A percentile compares a stretch with the other conserved stretches of the same genome.
phyloP scores from a whole-genome alignment of 2,329 filamentous ascomycete genomes.

The Ophiocordyceps robertsii region DNA sequence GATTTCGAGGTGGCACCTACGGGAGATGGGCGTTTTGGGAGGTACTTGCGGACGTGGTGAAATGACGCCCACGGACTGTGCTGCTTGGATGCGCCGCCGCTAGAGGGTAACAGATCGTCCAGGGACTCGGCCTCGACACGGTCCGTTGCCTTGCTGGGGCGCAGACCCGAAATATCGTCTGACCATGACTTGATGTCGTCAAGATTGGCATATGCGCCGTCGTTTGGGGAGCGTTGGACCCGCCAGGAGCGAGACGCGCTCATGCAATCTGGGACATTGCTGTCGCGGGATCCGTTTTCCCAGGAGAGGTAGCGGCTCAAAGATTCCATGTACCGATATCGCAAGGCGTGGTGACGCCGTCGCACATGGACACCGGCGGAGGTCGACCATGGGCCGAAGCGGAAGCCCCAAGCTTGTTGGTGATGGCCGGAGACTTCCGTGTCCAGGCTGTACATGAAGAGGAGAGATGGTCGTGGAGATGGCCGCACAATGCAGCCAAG shows the following conservation, averaged over 20 bases:
- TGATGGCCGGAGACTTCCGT: neutral
- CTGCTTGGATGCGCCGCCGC: too few relatives aligned
- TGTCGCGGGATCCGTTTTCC: conserved; percentile 24
- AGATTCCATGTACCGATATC: conserved; percentile 31
- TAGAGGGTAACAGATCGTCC: too few relatives aligned
- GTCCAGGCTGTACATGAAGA: neutral
- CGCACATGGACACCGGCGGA: conserved; percentile 29
- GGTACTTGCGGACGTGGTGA: too few relatives aligned
- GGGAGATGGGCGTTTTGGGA: neutral
- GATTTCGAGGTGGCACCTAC: conserved; percentile 3
- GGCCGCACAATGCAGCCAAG: neutral
- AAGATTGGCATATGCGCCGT: too few relatives aligned
- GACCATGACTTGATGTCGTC: too few relatives aligned
- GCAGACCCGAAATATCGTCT: too few relatives aligned
- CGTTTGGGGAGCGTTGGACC: too few relatives aligned
- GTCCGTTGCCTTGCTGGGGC: too few relatives aligned
- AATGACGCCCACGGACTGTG: too few relatives aligned
- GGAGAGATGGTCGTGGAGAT: neutral
- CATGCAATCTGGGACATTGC: conserved; percentile 13
- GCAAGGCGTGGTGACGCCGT: conserved; percentile 27
- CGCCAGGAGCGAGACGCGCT: too few relatives aligned
- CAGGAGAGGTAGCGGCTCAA: conserved; percentile 30
- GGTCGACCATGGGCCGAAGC: conserved; percentile 33
- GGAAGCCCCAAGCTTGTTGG: conserved; percentile 26
- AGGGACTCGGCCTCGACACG: too few relatives aligned